Evolutionary conservation across 768 basidiomycete genomes (phyloP).

Genomic region (Pleurotus platypus): DNA sequence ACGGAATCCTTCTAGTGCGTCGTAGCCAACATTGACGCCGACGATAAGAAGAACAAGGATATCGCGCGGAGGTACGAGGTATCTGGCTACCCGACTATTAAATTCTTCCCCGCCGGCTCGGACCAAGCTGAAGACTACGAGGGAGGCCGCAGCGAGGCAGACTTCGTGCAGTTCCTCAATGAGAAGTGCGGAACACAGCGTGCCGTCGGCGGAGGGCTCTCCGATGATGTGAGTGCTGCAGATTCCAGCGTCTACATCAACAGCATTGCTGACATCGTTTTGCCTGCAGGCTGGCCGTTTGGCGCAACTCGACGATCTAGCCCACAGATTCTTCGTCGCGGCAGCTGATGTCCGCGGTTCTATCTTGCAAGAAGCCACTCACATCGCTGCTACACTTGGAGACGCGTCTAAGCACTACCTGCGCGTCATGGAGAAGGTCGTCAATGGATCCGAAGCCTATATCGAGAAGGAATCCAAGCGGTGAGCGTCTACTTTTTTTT

Average conservation of each 20-base stretch:
- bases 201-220: conserved; percentile 77
- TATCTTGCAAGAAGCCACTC: conserved; percentile 64
- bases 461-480: conserved; percentile 82
- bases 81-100: conserved; percentile 86
- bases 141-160: conserved; percentile 67
- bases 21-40: conserved; percentile 89
- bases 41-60: conserved; percentile 74
- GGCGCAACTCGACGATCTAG: conserved; percentile 72
- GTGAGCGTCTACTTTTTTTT: conserved; percentile 35
- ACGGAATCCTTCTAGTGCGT: conserved; percentile 58
- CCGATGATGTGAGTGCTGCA: conserved; percentile 47
- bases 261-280: conserved; percentile 7
- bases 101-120: conserved; percentile 82
- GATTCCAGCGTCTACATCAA: not conserved
- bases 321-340: conserved; percentile 69
- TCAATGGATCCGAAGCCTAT: conserved; percentile 68
- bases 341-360: conserved; percentile 49
- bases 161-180: conserved; percentile 78
- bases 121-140: conserved; percentile 62
- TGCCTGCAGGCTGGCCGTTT: conserved; percentile 73
- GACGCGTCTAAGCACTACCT: conserved; percentile 72
- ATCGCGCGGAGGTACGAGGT: conserved; percentile 73
- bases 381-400: conserved; percentile 47
- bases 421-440: conserved; percentile 86
- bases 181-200: conserved; percentile 85